Percentiles rank a stretch among this genome's conserved stretches.
Evolutionary conservation across 2,329 filamentous ascomycete species (phyloP).

Genomic region (Colletotrichum theobromicola): DNA sequence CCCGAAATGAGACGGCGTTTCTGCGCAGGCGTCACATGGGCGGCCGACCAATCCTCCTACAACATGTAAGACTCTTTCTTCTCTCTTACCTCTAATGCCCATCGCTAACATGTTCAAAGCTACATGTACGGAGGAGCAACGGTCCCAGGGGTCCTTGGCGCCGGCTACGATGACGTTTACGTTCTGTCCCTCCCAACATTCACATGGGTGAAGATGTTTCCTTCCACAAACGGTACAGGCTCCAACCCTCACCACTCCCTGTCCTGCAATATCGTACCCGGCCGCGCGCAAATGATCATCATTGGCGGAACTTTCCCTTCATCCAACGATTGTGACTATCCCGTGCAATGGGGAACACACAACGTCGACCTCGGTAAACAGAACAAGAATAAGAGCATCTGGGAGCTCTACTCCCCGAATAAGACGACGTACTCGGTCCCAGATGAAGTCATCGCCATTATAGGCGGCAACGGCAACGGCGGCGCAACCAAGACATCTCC

Average conservation of each 20-base stretch:
- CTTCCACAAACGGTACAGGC: conserved; percentile 41
- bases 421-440: conserved; percentile 61
- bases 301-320: conserved; percentile 64
- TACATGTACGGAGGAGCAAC: conserved; percentile 67
- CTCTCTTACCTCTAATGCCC: background rate
- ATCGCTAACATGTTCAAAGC: conserved; percentile 35
- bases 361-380: conserved; percentile 59
- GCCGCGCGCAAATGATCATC: conserved; percentile 64
- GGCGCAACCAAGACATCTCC: conserved; percentile 59
- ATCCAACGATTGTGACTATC: conserved; percentile 55
- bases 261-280: conserved; percentile 60
- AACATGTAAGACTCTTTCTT: conserved; percentile 60
- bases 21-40: conserved; percentile 66
- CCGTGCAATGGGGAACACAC: conserved; percentile 58
- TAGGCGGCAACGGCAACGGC: conserved; percentile 57
- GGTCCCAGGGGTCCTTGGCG: conserved; percentile 42
- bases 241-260: conserved; percentile 57
- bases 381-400: conserved; percentile 49
- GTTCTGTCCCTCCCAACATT: conserved; percentile 68
- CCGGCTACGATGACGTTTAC: conserved; percentile 67
- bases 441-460: conserved; percentile 49
- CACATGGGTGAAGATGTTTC: conserved; percentile 64
- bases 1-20: conserved; percentile 61
- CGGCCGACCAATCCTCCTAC: conserved; percentile 64
- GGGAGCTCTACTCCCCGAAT: conserved; percentile 56